Conservation (phyloP, 2,329 filamentous ascomycete species). For the Aspergillus sp. region DNA sequence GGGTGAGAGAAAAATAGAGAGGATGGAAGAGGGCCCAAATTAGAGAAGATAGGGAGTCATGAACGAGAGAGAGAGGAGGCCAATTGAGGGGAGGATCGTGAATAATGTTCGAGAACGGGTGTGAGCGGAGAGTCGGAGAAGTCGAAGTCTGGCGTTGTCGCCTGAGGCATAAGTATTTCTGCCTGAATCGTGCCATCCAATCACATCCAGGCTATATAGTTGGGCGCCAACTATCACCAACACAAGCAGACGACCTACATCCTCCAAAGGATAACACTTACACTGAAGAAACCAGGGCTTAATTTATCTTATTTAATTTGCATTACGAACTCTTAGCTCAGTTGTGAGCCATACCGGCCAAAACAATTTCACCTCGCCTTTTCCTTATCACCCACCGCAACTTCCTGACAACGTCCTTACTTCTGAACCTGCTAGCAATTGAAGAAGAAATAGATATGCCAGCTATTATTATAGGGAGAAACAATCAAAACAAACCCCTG, state of each 20-base stretch:
- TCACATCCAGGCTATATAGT: neutral
- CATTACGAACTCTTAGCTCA: no score
- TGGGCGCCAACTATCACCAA: neutral
- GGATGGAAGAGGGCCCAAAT: constrained; percentile 4
- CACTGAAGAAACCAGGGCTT: no score
- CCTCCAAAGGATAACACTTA: neutral
- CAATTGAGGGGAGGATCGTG: constrained; percentile 4
- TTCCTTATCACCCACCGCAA: no score
- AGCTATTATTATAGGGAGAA: neutral
- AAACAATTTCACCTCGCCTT: no score
- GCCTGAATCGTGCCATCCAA: neutral
- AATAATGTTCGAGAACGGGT: constrained; percentile 8
- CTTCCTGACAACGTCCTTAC: neutral
- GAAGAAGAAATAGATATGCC: neutral
- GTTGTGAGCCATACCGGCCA: no score
- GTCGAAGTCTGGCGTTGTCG: neutral
- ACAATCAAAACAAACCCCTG: neutral
- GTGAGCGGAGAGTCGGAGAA: constrained; percentile 9
- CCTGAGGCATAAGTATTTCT: neutral
- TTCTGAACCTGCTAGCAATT: neutral
- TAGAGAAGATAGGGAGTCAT: neutral
- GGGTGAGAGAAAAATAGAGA: neutral
- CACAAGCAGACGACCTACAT: neutral
- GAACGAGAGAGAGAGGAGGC: constrained; percentile 1
- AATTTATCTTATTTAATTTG: no score